Base-by-base conservation (phyloP, 345 rosid genomes). In the Erodium maritimum region DNA sequence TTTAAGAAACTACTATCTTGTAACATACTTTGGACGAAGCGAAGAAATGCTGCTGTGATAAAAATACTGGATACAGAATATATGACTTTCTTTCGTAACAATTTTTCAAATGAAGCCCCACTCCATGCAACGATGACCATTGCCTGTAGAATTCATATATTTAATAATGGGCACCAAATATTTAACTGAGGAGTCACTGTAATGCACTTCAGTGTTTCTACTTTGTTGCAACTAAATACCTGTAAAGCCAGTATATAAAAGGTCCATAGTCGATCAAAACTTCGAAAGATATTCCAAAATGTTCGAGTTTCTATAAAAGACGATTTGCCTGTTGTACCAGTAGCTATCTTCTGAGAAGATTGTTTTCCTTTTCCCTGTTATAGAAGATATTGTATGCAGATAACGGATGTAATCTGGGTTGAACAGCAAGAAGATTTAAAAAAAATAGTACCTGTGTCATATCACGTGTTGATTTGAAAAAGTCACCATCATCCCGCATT, bases 401-500 rank as follows among this genome's bases (percentile, higher is more conserved):
- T 42, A 14, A 42, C 12, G 16, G 14, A 42, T 42, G 17, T 42
- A 42, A 42, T 42, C 12, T 14, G 48, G 48, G 48, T 42, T 10
- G 48, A 42, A 42, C 12, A 42, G 48, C 8, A 7, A 42, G 14
- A 42, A 7, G 48, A n/a, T 50, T 18, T 73, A 57, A 70, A 52
- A 63, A 57, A 53, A 68, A 58, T 25, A 65, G 14, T 66, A 82
- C 88, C 74, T 67, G 74, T 25, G 65, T 63, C 75, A 13, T 56
- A 59, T 81, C 84, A 61, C 76, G 78, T 19, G 91, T 91, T 69
- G 99, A 83, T 69, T 73, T 89, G 73, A 93, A 93, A 71, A 93
- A 77, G 25, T 77, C 82, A n/a, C 96, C 96, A 74, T 93, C 96
- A 65, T 93, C 99, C 57, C 99, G 96, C 99, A 93, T 93, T 22